phyloP scores from a whole-genome alignment of 352 stramenopile species.

The Pythium myriotylum region DNA sequence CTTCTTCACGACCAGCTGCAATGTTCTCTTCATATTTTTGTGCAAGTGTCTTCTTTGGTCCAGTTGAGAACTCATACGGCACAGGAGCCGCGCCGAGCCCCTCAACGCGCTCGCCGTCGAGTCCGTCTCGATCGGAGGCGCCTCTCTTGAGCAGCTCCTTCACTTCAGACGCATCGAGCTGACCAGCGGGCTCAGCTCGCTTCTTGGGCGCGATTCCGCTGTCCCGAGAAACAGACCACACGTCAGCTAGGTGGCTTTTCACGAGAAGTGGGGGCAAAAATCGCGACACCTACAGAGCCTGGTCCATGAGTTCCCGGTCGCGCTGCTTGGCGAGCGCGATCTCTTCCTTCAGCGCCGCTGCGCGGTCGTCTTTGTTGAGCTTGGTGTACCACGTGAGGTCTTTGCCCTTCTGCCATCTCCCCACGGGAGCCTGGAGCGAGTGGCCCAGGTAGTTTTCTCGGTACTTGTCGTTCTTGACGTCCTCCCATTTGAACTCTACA shows the following conservation, averaged over 20 bases:
- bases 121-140: constrained; percentile 64
- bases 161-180: constrained; percentile 77
- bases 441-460: constrained; percentile 92
- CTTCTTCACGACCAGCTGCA: constrained; percentile 40
- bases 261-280: too few relatives aligned
- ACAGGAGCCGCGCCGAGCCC: constrained; percentile 79
- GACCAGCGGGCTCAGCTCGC: constrained; percentile 42
- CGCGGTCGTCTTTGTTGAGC: constrained; percentile 53
- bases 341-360: constrained; percentile 60
- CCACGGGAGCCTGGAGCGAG: constrained; percentile 86
- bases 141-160: constrained; percentile 87
- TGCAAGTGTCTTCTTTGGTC: constrained; percentile 66
- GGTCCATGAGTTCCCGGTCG: constrained; percentile 91
- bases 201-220: constrained; percentile 71
- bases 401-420: constrained; percentile 89
- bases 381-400: constrained; percentile 92
- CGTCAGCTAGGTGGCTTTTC: too few relatives aligned
- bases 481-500: constrained; percentile 92
- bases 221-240: background rate
- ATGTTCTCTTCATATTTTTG: constrained; percentile 73
- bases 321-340: constrained; percentile 73
- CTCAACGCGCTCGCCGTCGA: constrained; percentile 82
- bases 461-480: constrained; percentile 94
- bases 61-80: constrained; percentile 41
- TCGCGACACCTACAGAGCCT: constrained; percentile 86